Base-by-base conservation (phyloP, 2,329 filamentous ascomycete genomes). In the Apiospora arundinis region DNA sequence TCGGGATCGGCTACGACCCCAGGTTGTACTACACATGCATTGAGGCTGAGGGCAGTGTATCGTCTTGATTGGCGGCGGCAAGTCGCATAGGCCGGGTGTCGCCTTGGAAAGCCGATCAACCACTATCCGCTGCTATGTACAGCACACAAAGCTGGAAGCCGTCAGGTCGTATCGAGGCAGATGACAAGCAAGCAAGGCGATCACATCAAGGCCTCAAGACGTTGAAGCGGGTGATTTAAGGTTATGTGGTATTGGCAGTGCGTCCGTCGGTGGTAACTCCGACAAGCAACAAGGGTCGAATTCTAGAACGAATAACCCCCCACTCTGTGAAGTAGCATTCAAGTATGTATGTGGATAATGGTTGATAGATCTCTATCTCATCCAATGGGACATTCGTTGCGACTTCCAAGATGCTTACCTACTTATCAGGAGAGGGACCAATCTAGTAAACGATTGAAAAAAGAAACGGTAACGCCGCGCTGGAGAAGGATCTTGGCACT, bases 1-100 rank as follows among this genome's bases (percentile, higher is more conserved):
- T 40, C 56, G 56, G 32, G 37, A 63, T 63, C 56, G 56, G 56
- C 56, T 63, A 40, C 18, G 56, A 63, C 56, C 56, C 56, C 18
- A 63, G 52, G 52, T 37, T 21, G 52, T 40, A 63, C 56, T 12
- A 40, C 32, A 21, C 56, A 37, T 63, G 56, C 32, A 63, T 63
- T 21, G 56, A 63, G 56, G 56, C 56, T 40, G 56, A 63, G 32
- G 56, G 56, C 56, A 63, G 18, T 40, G 56, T 63, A 18, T 63
- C 56, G 56, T 40, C 56, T 63, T 63, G 32, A 63, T 63, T 63
- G 56, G 56, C 56, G 28, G 56, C 56, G 21, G 56, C 8, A 40
- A 12, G 56, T n/a, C 32, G 32, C 56, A 63, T 40, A 40, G 8
- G 32, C 32, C 56, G 56, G 56, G 56, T 63, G 32, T 63, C 32